Evolutionary conservation across 345 rosid genomes (phyloP).

Genomic region (Ceriops tagal): DNA sequence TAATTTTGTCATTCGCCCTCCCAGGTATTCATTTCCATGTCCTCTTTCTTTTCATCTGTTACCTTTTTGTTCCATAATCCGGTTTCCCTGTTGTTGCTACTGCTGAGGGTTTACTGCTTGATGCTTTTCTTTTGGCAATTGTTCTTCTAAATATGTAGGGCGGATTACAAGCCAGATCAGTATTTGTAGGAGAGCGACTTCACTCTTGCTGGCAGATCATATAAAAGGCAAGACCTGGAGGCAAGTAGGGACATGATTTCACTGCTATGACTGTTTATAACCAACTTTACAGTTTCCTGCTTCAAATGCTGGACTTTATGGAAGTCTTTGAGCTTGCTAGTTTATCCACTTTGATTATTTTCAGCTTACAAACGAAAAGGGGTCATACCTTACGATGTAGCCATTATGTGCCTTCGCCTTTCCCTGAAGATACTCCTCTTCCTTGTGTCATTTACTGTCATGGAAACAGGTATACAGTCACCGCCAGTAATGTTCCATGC

Average conservation of each 20-base stretch:
- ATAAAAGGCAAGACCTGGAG: slow-evolving; percentile 36
- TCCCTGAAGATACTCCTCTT: slow-evolving; percentile 28
- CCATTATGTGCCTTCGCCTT: slow-evolving; percentile 31
- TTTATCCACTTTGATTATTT: background rate
- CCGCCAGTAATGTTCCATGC: background rate
- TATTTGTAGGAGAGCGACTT: slow-evolving; percentile 36
- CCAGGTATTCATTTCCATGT: slow-evolving; percentile 48
- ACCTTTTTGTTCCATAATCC: background rate
- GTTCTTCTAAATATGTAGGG: slow-evolving; percentile 15
- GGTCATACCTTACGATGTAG: slow-evolving; percentile 28
- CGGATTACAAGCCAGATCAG: slow-evolving; percentile 33
- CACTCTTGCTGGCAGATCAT: slow-evolving; percentile 29
- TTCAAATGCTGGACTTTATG: background rate
- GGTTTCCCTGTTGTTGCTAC: background rate
- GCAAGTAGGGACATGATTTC: slow-evolving; percentile 25
- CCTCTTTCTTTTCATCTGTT: slow-evolving; percentile 1
- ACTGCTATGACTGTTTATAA: slow-evolving; percentile 1
- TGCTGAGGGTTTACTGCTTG: background rate
- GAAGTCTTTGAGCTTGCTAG: background rate
- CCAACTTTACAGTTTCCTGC: background rate
- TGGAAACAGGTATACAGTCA: slow-evolving; percentile 27
- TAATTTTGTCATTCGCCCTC: slow-evolving; percentile 97
- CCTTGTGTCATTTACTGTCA: slow-evolving; percentile 39
- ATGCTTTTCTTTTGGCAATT: background rate
- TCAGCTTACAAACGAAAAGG: slow-evolving; percentile 32